A percentile compares a stretch with the other conserved stretches of the same genome.
These are phyloP conservation scores for Ophioceras dolichostomum DNA, from an alignment of 2,329 filamentous ascomycete genomes.

Conservation along the genomic window DNA sequence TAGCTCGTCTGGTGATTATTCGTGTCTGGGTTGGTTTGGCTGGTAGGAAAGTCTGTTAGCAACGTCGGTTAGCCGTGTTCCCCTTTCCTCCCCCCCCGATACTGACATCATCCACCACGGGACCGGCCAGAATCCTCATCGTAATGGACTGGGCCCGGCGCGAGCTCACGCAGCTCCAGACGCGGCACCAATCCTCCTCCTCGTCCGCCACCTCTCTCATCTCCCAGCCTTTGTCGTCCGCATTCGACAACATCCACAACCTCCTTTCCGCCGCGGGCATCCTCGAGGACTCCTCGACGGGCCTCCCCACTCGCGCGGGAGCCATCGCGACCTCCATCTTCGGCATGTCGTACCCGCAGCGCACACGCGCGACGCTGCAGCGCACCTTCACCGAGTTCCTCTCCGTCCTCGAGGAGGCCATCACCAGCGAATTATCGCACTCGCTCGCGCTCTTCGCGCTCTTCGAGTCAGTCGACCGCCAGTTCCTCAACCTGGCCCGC, in stretches of 20 bases:
- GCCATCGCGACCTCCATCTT: conserved; percentile 60
- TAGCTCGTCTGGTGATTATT: not conserved
- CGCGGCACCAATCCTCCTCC: too few relatives aligned
- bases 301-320: conserved; percentile 57
- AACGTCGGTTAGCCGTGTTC: too few relatives aligned
- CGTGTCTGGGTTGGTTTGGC: not conserved
- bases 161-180: conserved; percentile 61
- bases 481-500: conserved; percentile 80
- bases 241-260: conserved; percentile 75
- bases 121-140: conserved; percentile 70
- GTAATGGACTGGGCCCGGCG: conserved; percentile 95
- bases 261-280: conserved; percentile 54
- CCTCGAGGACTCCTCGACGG: conserved; percentile 37
- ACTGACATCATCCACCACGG: conserved; percentile 10
- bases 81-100: conserved; percentile 1
- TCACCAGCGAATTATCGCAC: conserved; percentile 72
- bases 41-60: not conserved
- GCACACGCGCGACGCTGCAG: conserved; percentile 68
- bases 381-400: conserved; percentile 84
- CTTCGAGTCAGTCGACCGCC: conserved; percentile 84
- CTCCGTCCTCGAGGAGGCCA: conserved; percentile 76
- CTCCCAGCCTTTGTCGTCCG: conserved; percentile 53
- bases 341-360: conserved; percentile 68
- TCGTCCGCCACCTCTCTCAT: not conserved
- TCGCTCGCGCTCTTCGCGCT: conserved; percentile 70